Evolutionary conservation across 345 rosid genomes (phyloP), one percentile per base, ranked within the genome.

Genomic region (Eutrema yunnanense): DNA sequence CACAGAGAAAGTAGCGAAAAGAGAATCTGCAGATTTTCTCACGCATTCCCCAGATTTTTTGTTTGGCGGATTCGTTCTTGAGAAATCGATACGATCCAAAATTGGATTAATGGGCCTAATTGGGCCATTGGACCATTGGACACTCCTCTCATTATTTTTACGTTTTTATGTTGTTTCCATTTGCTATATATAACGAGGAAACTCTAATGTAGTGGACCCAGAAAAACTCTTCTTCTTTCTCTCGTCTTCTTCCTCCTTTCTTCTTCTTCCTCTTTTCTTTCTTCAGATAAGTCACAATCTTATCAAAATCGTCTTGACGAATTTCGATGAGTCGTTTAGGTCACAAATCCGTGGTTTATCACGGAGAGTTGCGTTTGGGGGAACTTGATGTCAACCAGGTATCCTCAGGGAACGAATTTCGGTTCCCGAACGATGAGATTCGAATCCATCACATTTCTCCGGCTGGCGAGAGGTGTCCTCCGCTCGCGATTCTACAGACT

Each of bases 401-500:
- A 0, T 66, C 81, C 16, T 71, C 80, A 33, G 90, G 83, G 37
- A 73, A 73, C 73, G 81, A 75, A 43, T 88, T 92, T 79, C 85
- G 83, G 58, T 96, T 92, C 77, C 99, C 97, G 0, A 87, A 86
- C 86, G 86, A 86, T 78, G 98, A 88, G 87, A 90, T 90, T 63
- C 92, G 96, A 64, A 90, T 92, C 86, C 96, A 84, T 64, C 96
- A 79, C 76, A 62, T 96, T 13, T 86, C 96, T 33, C 86, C 83
- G 1, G 69, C 53, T 11, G 86, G 98, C 67, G 98, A 90, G 73
- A 86, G 99, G 29, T 96, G 99, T 69, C 88, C 91, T 78, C 97
- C 99, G 34, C 96, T 92, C 30, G 86, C 99, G 19, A 76, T 96
- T 78, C 91, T 95, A 52, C 96, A 88, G 40, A 87, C 96, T 14